Evolutionary conservation across 2,329 filamentous ascomycete species (phyloP).

Genomic region (Ceratocystis ficicola): DNA sequence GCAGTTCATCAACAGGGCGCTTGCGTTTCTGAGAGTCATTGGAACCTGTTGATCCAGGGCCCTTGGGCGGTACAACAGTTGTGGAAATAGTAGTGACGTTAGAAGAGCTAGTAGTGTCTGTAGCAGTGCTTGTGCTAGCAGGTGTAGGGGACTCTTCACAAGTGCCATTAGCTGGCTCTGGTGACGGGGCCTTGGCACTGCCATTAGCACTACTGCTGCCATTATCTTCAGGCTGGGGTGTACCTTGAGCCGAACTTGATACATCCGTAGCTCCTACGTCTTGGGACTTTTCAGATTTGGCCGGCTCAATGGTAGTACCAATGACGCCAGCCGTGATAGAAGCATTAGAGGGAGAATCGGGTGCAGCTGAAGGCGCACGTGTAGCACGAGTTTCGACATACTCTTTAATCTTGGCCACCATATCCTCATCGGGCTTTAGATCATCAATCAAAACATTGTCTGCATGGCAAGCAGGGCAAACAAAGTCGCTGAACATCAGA

Average conservation of each 20-base stretch:
- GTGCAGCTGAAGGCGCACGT: slow-evolving; percentile 25
- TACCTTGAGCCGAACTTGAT: slow-evolving; percentile 17
- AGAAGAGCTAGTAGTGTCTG: slow-evolving; percentile 7
- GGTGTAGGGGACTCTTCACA: background rate
- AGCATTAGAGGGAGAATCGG: slow-evolving; percentile 27
- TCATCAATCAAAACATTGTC: slow-evolving; percentile 91
- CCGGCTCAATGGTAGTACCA: slow-evolving; percentile 3
- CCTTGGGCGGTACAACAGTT: background rate
- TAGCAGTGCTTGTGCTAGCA: background rate
- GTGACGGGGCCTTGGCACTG: slow-evolving; percentile 16
- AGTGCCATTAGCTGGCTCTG: slow-evolving; percentile 3
- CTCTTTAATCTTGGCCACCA: slow-evolving; percentile 62
- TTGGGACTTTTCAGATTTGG: slow-evolving; percentile 15
- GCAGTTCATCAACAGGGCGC: slow-evolving; percentile 62
- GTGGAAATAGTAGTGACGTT: background rate
- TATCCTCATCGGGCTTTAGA: slow-evolving; percentile 69
- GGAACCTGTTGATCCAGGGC: background rate
- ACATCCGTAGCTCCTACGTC: slow-evolving; percentile 22
- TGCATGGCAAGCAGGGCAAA: slow-evolving; percentile 82
- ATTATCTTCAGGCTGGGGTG: slow-evolving; percentile 29
- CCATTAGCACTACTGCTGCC: background rate
- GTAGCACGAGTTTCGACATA: slow-evolving; percentile 37
- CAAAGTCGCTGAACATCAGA: slow-evolving; percentile 94
- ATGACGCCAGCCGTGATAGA: slow-evolving; percentile 12
- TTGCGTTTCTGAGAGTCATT: slow-evolving; percentile 50